A percentile compares a stretch with the other conserved stretches of the same genome.
phyloP scores from a whole-genome alignment of 805 yeast genomes.

The Kazachstania africana region DNA sequence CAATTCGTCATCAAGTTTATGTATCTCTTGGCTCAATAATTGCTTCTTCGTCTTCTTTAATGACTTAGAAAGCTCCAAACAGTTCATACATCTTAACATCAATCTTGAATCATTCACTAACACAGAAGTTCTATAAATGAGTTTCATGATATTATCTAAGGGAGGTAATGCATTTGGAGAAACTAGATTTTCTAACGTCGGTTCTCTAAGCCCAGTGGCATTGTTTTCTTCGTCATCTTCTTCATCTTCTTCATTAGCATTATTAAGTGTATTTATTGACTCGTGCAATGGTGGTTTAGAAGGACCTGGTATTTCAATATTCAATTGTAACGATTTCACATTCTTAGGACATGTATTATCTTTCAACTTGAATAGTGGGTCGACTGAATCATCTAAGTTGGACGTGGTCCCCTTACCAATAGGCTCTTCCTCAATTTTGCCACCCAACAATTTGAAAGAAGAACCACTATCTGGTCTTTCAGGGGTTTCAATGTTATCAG shows the following conservation, averaged over 20 bases:
- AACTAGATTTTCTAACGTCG: conserved; percentile 48
- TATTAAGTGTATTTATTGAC: too few species aligned
- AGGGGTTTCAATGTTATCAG: conserved; percentile 12
- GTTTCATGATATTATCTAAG: conserved; percentile 41
- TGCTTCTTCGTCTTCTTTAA: conserved; percentile 14
- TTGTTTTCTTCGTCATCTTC: conserved; percentile 6
- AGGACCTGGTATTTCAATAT: too few species aligned
- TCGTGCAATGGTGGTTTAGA: too few species aligned
- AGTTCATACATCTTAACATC: conserved; percentile 29
- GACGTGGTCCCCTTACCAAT: too few species aligned
- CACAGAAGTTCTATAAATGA: conserved; percentile 51
- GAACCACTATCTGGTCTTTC: too few species aligned
- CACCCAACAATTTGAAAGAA: too few species aligned
- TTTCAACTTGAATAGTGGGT: conserved; percentile 24
- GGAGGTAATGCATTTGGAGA: conserved; percentile 47
- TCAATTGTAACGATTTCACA: too few species aligned
- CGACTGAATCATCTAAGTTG: conserved; percentile 19
- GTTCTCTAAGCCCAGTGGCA: conserved; percentile 10
- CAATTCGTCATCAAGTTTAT: too few species aligned
- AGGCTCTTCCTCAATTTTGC: too few species aligned
- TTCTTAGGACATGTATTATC: too few species aligned
- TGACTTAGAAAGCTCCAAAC: conserved; percentile 20
- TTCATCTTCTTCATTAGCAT: too few species aligned
- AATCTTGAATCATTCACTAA: conserved; percentile 53
- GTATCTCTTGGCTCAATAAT: too few species aligned